A percentile compares a stretch with the other conserved stretches of the same genome.
phyloP scores from a whole-genome alignment of 2,329 filamentous ascomycete genomes.

The Clarireedia monteithiana region DNA sequence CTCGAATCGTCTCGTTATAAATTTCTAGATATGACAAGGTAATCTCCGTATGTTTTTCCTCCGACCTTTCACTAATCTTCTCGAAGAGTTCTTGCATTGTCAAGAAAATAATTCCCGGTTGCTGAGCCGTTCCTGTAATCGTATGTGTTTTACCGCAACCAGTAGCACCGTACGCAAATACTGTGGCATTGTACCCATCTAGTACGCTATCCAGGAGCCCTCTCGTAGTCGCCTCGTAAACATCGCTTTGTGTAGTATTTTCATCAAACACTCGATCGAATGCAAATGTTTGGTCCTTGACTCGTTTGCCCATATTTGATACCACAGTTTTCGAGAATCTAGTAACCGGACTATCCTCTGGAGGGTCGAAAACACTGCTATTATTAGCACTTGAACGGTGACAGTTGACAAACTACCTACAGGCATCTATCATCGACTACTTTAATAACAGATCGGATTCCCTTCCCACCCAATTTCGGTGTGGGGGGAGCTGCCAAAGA shows the following conservation, averaged over 20 bases:
- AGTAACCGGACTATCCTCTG: conserved; percentile 87
- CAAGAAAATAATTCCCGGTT: conserved; percentile 95
- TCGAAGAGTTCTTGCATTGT: conserved; percentile 99
- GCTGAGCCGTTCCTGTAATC: conserved; percentile 83
- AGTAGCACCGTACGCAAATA: conserved; percentile 96
- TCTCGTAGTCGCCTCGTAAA: conserved; percentile 90
- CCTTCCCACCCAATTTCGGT: conserved; percentile 78
- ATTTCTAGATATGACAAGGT: conserved; percentile 95
- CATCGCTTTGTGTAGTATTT: conserved; percentile 81
- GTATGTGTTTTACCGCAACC: conserved; percentile 99
- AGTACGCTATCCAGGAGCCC: conserved; percentile 88
- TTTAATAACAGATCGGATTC: conserved; percentile 87
- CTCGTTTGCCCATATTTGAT: conserved; percentile 71
- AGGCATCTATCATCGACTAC: conserved; percentile 93
- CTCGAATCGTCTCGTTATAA: conserved; percentile 97
- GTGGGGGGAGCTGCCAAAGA: conserved; percentile 82
- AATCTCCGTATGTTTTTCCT: conserved; percentile 83
- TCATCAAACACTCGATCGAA: conserved; percentile 98
- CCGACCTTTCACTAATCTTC: conserved; percentile 77
- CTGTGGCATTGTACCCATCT: conserved; percentile 96
- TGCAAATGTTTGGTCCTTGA: conserved; percentile 95
- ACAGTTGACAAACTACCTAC: conserved; percentile 37
- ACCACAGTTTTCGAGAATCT: conserved; percentile 78
- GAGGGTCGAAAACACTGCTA: conserved; percentile 85
- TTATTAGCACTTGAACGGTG: neutral